Percentiles rank a stretch among this genome's conserved stretches.
Conservation (phyloP, 495 filamentous ascomycete species). For the Achaetomiella virescens region DNA sequence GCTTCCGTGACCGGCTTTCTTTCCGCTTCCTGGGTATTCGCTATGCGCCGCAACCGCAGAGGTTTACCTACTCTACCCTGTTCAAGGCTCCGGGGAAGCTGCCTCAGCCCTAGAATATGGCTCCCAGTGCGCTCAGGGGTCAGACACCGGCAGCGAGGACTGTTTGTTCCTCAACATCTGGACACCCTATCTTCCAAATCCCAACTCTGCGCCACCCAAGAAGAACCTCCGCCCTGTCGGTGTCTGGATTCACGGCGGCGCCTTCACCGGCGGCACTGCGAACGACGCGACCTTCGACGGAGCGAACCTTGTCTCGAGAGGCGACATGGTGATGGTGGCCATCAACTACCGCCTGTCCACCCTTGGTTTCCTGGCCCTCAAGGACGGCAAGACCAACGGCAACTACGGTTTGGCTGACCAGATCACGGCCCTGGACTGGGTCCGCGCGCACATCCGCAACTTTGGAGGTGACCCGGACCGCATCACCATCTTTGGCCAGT, state of each 20-base stretch:
- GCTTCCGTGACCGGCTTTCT: conserved; percentile 46
- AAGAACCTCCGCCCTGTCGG: conserved; percentile 43
- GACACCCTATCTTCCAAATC: conserved; percentile 45
- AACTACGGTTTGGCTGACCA: conserved; percentile 54
- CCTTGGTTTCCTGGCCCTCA: conserved; percentile 52
- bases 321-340: conserved; percentile 54
- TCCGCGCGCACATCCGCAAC: conserved; percentile 49
- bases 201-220: conserved; percentile 16
- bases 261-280: conserved; percentile 34
- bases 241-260: conserved; percentile 46
- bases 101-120: conserved; percentile 36
- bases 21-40: conserved; percentile 45
- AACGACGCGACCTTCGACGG: conserved; percentile 42
- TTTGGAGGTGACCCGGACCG: conserved; percentile 58
- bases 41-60: conserved; percentile 35
- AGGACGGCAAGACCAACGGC: conserved; percentile 44
- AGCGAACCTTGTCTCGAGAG: conserved; percentile 43
- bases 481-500: conserved; percentile 54
- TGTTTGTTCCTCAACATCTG: conserved; percentile 52
- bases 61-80: conserved; percentile 35
- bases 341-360: conserved; percentile 60
- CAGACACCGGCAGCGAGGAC: conserved; percentile 37
- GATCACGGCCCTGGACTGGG: conserved; percentile 58
- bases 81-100: conserved; percentile 27
- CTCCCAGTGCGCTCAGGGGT: conserved; percentile 36